Conservation (phyloP, 371 early-diverging fungal species). For the Funneliformis caledonium region DNA sequence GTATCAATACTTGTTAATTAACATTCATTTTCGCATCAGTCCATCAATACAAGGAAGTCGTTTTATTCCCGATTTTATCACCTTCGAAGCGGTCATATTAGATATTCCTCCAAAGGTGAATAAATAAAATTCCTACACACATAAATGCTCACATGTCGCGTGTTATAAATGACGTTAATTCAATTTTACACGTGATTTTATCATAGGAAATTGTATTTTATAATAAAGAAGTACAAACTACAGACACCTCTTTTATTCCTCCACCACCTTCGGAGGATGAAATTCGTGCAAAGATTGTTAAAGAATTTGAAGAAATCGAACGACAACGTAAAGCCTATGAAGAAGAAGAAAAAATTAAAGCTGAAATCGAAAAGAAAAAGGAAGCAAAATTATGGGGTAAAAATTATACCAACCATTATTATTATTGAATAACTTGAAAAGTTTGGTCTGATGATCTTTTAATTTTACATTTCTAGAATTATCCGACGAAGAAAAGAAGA, state of each 20-base stretch:
- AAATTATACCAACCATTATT: neutral
- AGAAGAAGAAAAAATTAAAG: slow-evolving; percentile 64
- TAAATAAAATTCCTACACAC: neutral
- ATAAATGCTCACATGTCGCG: neutral
- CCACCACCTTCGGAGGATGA: slow-evolving; percentile 69
- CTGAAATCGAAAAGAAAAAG: slow-evolving; percentile 48
- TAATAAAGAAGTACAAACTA: slow-evolving; percentile 92
- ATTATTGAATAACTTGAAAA: neutral
- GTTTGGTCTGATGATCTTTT: neutral
- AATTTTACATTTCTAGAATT: slow-evolving; percentile 57
- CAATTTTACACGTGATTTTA: slow-evolving; percentile 4
- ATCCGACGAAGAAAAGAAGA: slow-evolving; percentile 80
- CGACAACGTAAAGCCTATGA: slow-evolving; percentile 60
- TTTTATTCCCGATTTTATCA: slow-evolving; percentile 61
- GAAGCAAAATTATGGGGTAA: slow-evolving; percentile 15
- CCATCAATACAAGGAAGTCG: slow-evolving; percentile 23
- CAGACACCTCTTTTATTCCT: slow-evolving; percentile 62
- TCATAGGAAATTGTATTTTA: slow-evolving; percentile 83
- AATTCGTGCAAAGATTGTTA: slow-evolving; percentile 62
- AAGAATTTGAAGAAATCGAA: slow-evolving; percentile 65
- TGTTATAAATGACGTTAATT: too few relatives aligned
- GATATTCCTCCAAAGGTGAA: slow-evolving; percentile 85
- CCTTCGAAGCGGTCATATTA: slow-evolving; percentile 71
- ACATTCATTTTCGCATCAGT: neutral
- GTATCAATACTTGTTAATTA: neutral